A percentile compares a stretch with the other conserved stretches of the same genome.
Conservation (phyloP, 768 basidiomycete species). For the Dentipellis fragilis region DNA sequence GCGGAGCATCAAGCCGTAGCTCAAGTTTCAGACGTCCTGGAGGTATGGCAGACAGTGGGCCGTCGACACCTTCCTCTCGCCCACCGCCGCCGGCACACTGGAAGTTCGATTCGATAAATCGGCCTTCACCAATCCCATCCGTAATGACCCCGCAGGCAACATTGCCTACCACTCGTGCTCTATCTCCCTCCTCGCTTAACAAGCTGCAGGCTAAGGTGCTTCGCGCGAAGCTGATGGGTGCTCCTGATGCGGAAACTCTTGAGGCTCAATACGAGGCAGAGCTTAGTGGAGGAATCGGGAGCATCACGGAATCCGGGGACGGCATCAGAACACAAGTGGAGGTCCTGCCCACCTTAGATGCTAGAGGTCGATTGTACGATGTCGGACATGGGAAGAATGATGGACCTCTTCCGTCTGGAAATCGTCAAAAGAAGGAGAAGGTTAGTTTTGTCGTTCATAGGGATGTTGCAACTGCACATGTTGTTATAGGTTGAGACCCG, state of each 20-base stretch:
- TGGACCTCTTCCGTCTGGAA: conserved; percentile 42
- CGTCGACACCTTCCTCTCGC: conserved; percentile 46
- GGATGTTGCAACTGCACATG: conserved; percentile 1
- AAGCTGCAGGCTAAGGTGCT: conserved; percentile 89
- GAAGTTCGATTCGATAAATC: conserved; percentile 51
- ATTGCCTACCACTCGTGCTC: conserved; percentile 25
- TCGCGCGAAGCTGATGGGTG: conserved; percentile 79
- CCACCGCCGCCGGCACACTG: conserved; percentile 31
- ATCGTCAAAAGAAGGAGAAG: conserved; percentile 72
- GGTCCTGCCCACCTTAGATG: conserved; percentile 85
- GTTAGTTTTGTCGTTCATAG: conserved; percentile 21
- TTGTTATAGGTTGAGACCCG: conserved; percentile 67
- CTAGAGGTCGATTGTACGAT: conserved; percentile 78
- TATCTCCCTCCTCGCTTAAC: conserved; percentile 78
- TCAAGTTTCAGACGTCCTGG: conserved; percentile 83
- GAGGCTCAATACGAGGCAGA: conserved; percentile 83
- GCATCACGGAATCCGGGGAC: conserved; percentile 19
- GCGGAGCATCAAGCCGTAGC: conserved; percentile 67
- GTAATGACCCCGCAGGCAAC: conserved; percentile 66
- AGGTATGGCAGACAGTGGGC: conserved; percentile 40
- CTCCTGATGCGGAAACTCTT: conserved; percentile 64
- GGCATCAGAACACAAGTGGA: conserved; percentile 56
- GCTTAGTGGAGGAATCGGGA: conserved; percentile 25
- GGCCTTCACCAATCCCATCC: conserved; percentile 74
- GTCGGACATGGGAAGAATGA: conserved; percentile 74